Base-by-base conservation (phyloP, 768 basidiomycete species). In the Cubamyces lactineus region DNA sequence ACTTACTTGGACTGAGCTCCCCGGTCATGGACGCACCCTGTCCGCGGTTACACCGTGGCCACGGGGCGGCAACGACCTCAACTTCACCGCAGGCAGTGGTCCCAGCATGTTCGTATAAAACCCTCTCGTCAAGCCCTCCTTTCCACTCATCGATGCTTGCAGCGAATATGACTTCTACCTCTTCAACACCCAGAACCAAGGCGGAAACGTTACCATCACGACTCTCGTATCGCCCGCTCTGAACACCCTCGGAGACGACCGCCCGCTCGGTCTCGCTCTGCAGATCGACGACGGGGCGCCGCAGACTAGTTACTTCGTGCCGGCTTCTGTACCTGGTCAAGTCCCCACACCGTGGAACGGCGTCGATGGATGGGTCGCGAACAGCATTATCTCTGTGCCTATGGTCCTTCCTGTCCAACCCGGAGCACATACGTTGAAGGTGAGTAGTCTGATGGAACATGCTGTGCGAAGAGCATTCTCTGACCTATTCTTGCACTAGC, bases 151-250 rank as follows among this genome's bases (percentile, higher is more conserved):
- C 40, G 21, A 38, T 46, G 17, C 46, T 26, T 38, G 5, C 64
- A 86, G 84, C 50, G 82, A 86, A 71, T 90, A 89, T 71, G 85
- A 86, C 71, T 87, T 89, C 71, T 84, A 75, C 73, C 83, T 76
- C 61, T 86, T 87, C 78, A 80, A 84, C 73, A 80, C 80, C 39
- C 68, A 79, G 16, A 60, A 69, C 45, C 69, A 71, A 23, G 69
- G 67, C 42, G 79, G 79, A 17, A 86, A 83, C 59, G 67, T 83
- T 28, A 81, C 77, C 13, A 76, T 83, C 41, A 82, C 78, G 3
- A 75, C 82, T 6, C 75, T 75, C 55, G 77, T 86, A 39, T 79
- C 84, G 0, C 83, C 86, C 0, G 80, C 84, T 0, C 72, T 84
- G 50, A 88, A 87, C 67, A 76, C 80, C 7, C 75, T 81, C 42